Conservation (phyloP, 352 stramenopile genomes). For the Peronosclerospora sorghi region DNA sequence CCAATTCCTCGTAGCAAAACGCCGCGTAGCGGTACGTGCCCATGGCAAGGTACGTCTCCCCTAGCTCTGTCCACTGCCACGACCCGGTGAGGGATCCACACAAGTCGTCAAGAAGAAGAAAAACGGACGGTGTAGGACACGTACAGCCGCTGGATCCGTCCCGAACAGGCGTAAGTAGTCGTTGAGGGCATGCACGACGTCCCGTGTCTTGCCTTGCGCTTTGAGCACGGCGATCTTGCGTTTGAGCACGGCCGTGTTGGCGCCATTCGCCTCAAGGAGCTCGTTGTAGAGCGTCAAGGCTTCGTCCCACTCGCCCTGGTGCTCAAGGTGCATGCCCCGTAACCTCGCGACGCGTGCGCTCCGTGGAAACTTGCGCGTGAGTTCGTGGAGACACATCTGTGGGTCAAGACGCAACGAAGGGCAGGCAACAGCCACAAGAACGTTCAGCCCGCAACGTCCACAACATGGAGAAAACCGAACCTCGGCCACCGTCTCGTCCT, state of each 20-base stretch:
- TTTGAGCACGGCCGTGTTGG: conserved; percentile 50
- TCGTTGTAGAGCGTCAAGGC: conserved; percentile 50
- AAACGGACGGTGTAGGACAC: conserved; percentile 2
- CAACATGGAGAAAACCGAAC: conserved; percentile 3
- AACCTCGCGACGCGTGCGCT: conserved; percentile 48
- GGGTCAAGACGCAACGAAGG: conserved; percentile 4
- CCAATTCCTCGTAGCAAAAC: conserved; percentile 69
- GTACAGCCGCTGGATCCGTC: conserved; percentile 39
- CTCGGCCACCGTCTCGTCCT: conserved; percentile 40
- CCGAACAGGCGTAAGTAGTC: conserved; percentile 45
- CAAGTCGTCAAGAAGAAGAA: background rate
- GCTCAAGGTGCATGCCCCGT: conserved; percentile 48
- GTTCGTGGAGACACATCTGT: conserved; percentile 24
- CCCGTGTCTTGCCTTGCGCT: conserved; percentile 45
- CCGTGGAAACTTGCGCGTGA: conserved; percentile 46
- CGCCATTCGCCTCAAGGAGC: conserved; percentile 40
- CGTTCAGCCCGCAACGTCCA: background rate
- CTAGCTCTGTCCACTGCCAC: conserved; percentile 55
- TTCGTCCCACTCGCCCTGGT: conserved; percentile 40
- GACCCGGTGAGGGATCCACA: background rate
- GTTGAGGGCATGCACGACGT: conserved; percentile 46
- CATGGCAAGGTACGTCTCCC: conserved; percentile 41
- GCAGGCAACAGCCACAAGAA: background rate
- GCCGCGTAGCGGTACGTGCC: conserved; percentile 44
- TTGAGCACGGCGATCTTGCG: conserved; percentile 57